Evolutionary conservation across 148 eudicot genomes (phyloP), one percentile per base, ranked within the genome.

Genomic region (Fallopia convolvulus): DNA sequence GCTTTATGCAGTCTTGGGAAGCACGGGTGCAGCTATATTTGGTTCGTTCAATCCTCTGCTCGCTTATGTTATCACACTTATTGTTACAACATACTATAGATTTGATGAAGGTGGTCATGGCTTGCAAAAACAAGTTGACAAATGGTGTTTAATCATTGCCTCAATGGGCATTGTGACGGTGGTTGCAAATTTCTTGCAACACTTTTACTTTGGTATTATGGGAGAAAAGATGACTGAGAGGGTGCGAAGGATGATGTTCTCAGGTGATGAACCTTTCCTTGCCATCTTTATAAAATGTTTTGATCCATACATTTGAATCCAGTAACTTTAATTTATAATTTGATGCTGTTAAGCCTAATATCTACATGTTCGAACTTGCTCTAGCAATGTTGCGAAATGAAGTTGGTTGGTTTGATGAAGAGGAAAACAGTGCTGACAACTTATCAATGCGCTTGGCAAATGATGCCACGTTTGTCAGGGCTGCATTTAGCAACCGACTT

Each of bases 211-310:
- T 58, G 99, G 99, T 63, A 95, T 95, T 61, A 95, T 95, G 99
- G 99, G 99, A 70, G 99, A 95, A 84, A 95, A 95, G 77, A 95
- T 95, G 97, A 95, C 99, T 75, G 99, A 95, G 80, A 87, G 99
- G 68, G 92, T 95, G 50, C 86, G 99, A 81, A 95, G 99, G 90
- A 92, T 92, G 97, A 95, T 95, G 99, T 95, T 95, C 86, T 95
- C 99, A 84, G 99, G 99, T 92, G 82, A 56, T 76, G 30, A 17
- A 44, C 10, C 47, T 44, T 26, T 79, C 5, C 74, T 58, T 55
- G 5, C 56, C 70, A 21, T 79, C 55, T 44, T 68, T 32, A 42
- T 8, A 75, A 48, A 20, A 11, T 42, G 3, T 23, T 3, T 42
- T 10, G 13, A 42, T 73, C 21, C 0, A 44, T 20, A 21, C 20